Base-by-base conservation (phyloP, 2,329 filamentous ascomycete species). In the Macrophomina tecta region DNA sequence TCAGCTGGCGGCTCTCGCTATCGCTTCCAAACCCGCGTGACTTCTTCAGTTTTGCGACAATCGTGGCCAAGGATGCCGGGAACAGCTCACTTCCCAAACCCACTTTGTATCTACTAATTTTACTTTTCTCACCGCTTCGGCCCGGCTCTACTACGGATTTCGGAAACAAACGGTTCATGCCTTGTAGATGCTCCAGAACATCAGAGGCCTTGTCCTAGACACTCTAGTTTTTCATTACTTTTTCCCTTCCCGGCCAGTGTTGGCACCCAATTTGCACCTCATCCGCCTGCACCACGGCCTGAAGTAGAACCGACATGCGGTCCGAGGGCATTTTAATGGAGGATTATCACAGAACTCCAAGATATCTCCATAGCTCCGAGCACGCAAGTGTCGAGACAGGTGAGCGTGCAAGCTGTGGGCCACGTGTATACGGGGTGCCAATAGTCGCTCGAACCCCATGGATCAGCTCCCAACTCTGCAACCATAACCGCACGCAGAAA, bases 61-160 rank as follows among this genome's bases (percentile, higher is more conserved):
- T 28, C 23, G 32, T 62, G 45, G 58, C 58, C 28, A 49, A 62
- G 30, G 32, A 34, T 49, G 42, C 56, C 56, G 28, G 28, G 23
- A 30, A 34, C 56, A 48, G 40, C 52, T 46, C 30, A 23, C 45
- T 23, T 23, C 14, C n/a, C 30, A 62, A 28, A 36, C 45, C 58
- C 58, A 48, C 30, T 49, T 62, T 38, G 11, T n/a, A 14, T 48
- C 40, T n/a, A 46, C 58, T 51, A 49, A 38, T 62, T 61, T 48
- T 49, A 36, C 58, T 34, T 48, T 38, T 46, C 34, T 23, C 58
- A 36, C 32, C 42, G 58, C 58, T 49, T 62, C 58, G 58, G 58
- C 45, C 58, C 58, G 58, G 58, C 58, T 62, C 18, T 42, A 18
- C 42, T 48, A 6, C n/a, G 40, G 9, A 7, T 18, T 4, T 12